phyloP scores from a whole-genome alignment of 1,139 yeast species.

The Hemisphaericaspora lyxosophila region DNA sequence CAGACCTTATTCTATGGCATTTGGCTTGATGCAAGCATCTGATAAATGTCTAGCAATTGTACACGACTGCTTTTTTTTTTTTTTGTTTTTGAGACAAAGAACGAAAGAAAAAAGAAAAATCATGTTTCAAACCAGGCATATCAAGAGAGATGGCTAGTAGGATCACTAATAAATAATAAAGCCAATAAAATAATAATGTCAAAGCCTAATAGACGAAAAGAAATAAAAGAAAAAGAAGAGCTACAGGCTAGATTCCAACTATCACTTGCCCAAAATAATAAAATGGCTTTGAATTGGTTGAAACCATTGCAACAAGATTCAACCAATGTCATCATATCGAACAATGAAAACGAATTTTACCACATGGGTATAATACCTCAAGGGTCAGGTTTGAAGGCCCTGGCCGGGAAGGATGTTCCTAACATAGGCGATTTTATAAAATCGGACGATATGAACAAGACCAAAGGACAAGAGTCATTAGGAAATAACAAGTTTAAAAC shows the following conservation, averaged over 20 bases:
- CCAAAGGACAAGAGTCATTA: constrained; percentile 4
- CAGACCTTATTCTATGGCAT: no score
- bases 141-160: not conserved
- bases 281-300: constrained; percentile 46
- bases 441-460: constrained; percentile 13
- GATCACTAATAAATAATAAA: not conserved
- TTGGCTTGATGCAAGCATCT: no score
- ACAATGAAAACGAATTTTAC: constrained; percentile 23
- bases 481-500: constrained; percentile 7
- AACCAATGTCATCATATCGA: constrained; percentile 2
- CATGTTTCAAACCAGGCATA: not conserved
- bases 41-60: no score
- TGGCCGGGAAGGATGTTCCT: constrained; percentile 7
- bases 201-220: constrained; percentile 35
- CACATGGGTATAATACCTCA: constrained; percentile 46
- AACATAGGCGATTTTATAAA: constrained; percentile 36
- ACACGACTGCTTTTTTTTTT: no score
- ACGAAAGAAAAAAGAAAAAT: not conserved
- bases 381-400: constrained; percentile 30
- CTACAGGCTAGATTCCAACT: constrained; percentile 51
- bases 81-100: no score
- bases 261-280: constrained; percentile 37
- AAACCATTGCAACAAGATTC: constrained; percentile 14
- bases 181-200: constrained; percentile 16
- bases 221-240: constrained; percentile 48